Percentiles rank a stretch among this genome's conserved stretches.
Evolutionary conservation across 495 filamentous ascomycete genomes (phyloP).

Genomic region (Penicillium ucsense): DNA sequence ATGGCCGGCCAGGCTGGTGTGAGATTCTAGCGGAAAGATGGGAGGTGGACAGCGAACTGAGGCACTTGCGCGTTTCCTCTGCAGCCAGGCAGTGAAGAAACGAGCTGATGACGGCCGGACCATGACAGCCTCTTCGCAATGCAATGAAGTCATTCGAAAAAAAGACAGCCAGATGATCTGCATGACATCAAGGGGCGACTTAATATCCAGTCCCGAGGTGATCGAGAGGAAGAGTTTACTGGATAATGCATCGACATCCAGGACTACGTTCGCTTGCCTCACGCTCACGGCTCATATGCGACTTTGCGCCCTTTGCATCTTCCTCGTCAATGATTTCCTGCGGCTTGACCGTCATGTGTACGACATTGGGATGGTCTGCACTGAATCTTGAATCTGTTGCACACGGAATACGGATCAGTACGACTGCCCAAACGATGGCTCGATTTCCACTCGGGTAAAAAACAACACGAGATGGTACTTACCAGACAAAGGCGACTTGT

Average conservation of each 20-base stretch:
- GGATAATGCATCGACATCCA: conserved; percentile 71
- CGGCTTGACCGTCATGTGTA: conserved; percentile 89
- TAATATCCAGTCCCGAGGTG: no score
- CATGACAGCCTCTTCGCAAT: no score
- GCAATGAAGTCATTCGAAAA: no score
- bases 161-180: no score
- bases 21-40: no score
- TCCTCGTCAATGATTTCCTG: conserved; percentile 86
- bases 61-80: no score
- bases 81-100: no score
- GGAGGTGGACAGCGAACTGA: no score
- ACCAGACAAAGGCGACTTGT: conserved; percentile 74
- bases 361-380: conserved; percentile 62
- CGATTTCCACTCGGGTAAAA: no score
- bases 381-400: conserved; percentile 67
- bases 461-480: conserved; percentile 4
- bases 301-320: conserved; percentile 68
- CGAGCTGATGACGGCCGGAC: no score
- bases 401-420: not conserved
- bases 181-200: no score
- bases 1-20: no score
- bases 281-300: conserved; percentile 46
- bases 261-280: conserved; percentile 53
- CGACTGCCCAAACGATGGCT: not conserved
- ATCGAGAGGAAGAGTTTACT: conserved; percentile 37